Percentiles rank a stretch among this genome's conserved stretches.
Conservation (phyloP, 495 filamentous ascomycete species). For the Thozetella sp. region DNA sequence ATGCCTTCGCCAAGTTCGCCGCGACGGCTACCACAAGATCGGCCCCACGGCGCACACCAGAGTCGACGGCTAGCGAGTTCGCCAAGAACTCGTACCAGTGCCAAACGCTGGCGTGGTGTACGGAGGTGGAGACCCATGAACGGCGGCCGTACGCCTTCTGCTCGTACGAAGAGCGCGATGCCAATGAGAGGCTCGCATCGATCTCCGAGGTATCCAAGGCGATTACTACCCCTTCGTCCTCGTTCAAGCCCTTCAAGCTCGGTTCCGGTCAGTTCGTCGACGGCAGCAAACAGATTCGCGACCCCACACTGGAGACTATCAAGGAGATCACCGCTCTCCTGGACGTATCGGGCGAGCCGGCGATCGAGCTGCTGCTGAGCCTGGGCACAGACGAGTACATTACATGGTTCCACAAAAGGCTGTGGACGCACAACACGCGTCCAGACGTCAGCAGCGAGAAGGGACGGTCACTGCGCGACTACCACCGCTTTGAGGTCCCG, state of each 20-base stretch:
- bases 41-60: constrained; percentile 7
- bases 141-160: constrained; percentile 30
- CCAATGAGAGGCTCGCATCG: constrained; percentile 17
- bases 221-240: constrained; percentile 25
- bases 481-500: constrained; percentile 26
- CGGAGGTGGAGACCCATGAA: constrained; percentile 21
- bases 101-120: constrained; percentile 31
- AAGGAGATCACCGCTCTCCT: constrained; percentile 25
- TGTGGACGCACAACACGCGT: constrained; percentile 5
- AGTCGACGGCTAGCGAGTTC: constrained; percentile 18
- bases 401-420: constrained; percentile 29
- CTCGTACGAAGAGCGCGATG: constrained; percentile 26
- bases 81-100: constrained; percentile 25
- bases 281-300: constrained; percentile 32
- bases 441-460: constrained; percentile 15
- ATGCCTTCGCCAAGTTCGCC: constrained; percentile 29
- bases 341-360: constrained; percentile 15
- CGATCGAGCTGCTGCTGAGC: constrained; percentile 26
- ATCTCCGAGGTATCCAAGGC: constrained; percentile 34
- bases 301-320: constrained; percentile 27
- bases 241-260: constrained; percentile 34
- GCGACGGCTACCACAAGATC: constrained; percentile 11
- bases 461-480: constrained; percentile 19
- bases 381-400: constrained; percentile 29
- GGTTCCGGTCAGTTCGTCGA: constrained; percentile 31